phyloP scores from a whole-genome alignment of 305 asterid genomes.

The Euphrasia arctica region DNA sequence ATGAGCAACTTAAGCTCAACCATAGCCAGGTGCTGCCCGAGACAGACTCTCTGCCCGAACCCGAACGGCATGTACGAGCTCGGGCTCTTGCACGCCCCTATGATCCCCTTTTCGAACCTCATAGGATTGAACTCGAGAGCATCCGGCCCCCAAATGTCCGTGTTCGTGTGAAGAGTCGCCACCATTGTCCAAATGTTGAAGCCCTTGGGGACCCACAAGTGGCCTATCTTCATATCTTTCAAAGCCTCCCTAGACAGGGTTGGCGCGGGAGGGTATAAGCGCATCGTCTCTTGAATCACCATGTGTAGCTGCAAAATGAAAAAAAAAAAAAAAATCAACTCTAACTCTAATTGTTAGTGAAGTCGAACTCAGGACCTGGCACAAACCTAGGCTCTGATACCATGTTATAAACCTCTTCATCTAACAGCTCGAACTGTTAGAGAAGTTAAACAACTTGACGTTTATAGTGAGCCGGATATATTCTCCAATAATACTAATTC shows the following conservation, averaged over 20 bases:
- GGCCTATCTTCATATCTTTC: conserved; percentile 54
- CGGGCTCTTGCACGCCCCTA: conserved; percentile 60
- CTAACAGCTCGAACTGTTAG: too few relatives aligned
- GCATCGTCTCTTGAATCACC: conserved; percentile 66
- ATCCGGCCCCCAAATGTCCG: conserved; percentile 56
- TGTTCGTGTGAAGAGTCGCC: conserved; percentile 62
- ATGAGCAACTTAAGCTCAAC: conserved; percentile 59
- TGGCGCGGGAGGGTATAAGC: conserved; percentile 61
- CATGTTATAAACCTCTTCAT: too few relatives aligned
- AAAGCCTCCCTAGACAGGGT: conserved; percentile 53
- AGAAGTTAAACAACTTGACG: too few relatives aligned
- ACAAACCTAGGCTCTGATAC: too few relatives aligned
- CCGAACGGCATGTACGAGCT: conserved; percentile 62
- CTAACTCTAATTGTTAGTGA: too few relatives aligned
- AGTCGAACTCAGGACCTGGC: too few relatives aligned
- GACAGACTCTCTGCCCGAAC: conserved; percentile 61
- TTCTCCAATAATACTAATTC: too few relatives aligned
- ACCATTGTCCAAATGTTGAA: conserved; percentile 53
- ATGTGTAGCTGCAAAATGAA: conserved; percentile 46
- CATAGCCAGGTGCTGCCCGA: conserved; percentile 64
- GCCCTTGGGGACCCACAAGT: conserved; percentile 51
- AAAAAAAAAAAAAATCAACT: too few relatives aligned
- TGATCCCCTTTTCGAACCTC: conserved; percentile 57
- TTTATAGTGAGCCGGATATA: too few relatives aligned
- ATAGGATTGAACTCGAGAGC: conserved; percentile 61